Conservation (phyloP, 352 stramenopile genomes). For the Globisporangium splendens region DNA sequence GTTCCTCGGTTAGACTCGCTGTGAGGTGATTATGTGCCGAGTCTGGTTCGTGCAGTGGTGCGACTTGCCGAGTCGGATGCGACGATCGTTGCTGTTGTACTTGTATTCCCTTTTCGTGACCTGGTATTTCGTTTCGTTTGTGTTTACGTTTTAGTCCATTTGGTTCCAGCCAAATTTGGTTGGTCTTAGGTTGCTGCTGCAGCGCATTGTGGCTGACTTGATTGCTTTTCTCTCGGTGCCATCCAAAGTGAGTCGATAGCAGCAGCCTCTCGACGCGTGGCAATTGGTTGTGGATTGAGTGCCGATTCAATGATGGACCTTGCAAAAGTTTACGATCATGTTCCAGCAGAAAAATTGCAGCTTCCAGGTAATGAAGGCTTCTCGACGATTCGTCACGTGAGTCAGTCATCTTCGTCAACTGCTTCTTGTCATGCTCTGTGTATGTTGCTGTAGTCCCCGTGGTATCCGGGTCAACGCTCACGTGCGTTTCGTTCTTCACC, state of each 20-base stretch:
- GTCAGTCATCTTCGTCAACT: not conserved
- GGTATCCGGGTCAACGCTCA: not conserved
- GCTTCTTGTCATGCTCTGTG: not conserved
- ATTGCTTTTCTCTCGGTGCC: not conserved
- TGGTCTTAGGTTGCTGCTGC: not conserved
- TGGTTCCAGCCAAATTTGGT: not conserved
- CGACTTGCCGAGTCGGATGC: not conserved
- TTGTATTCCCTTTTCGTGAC: not conserved
- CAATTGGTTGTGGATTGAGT: not conserved
- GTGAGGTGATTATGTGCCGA: no score
- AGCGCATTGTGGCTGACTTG: not conserved
- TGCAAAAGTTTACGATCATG: not conserved
- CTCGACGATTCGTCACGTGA: not conserved
- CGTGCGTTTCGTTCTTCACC: not conserved
- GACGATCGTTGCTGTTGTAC: not conserved
- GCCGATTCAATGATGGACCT: not conserved
- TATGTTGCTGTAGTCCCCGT: no score
- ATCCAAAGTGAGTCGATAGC: not conserved
- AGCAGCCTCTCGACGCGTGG: not conserved
- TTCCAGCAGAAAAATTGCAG: not conserved
- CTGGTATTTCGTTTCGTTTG: no score
- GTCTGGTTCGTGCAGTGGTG: not conserved
- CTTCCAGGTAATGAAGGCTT: slow-evolving; percentile 3
- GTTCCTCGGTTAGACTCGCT: no score
- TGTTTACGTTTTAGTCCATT: not conserved